Percentiles rank a stretch among this genome's conserved stretches.
Evolutionary conservation across 345 rosid genomes (phyloP).

Genomic region (Syzygium oleosum): DNA sequence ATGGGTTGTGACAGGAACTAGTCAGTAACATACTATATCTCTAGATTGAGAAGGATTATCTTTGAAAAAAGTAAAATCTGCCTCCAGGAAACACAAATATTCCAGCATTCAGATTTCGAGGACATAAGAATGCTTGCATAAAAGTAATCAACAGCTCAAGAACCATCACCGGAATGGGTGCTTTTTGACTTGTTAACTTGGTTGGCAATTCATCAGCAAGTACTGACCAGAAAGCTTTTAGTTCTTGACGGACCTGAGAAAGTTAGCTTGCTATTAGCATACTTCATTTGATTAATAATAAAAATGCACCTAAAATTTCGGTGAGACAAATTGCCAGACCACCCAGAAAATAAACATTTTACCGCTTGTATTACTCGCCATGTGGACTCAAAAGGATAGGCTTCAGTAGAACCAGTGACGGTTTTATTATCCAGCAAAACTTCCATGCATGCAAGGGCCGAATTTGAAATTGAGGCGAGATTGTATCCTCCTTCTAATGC

Average conservation of each 20-base stretch:
- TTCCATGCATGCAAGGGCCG: slow-evolving; percentile 79
- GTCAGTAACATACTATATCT: neutral
- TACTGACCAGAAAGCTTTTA: slow-evolving; percentile 61
- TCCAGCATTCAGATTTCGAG: neutral
- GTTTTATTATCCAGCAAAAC: slow-evolving; percentile 60
- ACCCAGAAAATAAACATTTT: slow-evolving; percentile 7
- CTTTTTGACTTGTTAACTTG: slow-evolving; percentile 40
- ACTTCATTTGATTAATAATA: neutral
- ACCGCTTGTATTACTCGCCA: slow-evolving; percentile 81
- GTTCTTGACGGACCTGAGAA: slow-evolving; percentile 57
- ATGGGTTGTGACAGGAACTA: neutral
- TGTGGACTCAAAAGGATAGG: slow-evolving; percentile 81
- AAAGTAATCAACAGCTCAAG: neutral
- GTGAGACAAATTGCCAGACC: neutral
- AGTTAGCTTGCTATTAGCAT: slow-evolving; percentile 4
- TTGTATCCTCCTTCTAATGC: slow-evolving; percentile 97
- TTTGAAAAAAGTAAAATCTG: neutral
- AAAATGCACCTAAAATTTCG: neutral
- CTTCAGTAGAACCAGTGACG: slow-evolving; percentile 44
- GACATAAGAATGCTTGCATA: neutral
- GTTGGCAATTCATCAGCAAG: slow-evolving; percentile 61
- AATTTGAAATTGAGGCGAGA: slow-evolving; percentile 73
- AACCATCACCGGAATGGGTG: slow-evolving; percentile 27
- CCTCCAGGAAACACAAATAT: neutral
- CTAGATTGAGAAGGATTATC: neutral